phyloP scores from a whole-genome alignment of 495 filamentous ascomycete genomes.

The Rusavskia elegans region DNA sequence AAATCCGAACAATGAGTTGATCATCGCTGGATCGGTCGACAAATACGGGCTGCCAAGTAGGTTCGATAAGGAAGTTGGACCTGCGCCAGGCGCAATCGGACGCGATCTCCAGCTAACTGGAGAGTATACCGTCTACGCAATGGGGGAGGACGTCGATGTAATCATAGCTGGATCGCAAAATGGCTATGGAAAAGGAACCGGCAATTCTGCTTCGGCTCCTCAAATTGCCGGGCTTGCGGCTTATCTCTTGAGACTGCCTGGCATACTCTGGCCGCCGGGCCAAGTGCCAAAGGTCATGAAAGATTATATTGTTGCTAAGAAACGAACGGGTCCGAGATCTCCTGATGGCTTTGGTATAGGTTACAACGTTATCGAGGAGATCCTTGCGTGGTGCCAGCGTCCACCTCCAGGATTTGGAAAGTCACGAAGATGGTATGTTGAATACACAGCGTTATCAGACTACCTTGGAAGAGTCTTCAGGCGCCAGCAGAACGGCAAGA shows the following conservation, averaged over 20 bases:
- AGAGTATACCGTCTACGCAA: not conserved
- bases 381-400: too few relatives aligned
- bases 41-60: not conserved
- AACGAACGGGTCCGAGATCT: too few relatives aligned
- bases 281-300: not conserved
- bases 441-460: too few relatives aligned
- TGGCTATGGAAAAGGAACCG: not conserved
- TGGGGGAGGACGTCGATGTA: not conserved
- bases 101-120: not conserved
- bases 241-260: not conserved
- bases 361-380: too few relatives aligned
- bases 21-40: not conserved
- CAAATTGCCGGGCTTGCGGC: not conserved
- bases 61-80: not conserved
- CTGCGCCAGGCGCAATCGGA: not conserved
- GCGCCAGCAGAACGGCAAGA: too few relatives aligned
- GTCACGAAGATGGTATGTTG: too few relatives aligned
- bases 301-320: not conserved
- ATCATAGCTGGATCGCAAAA: not conserved
- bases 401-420: too few relatives aligned
- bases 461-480: too few relatives aligned
- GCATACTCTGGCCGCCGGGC: not conserved
- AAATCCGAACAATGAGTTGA: not conserved
- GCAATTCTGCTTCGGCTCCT: not conserved
- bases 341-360: too few relatives aligned